Evolutionary conservation across 148 eudicot genomes (phyloP).

Genomic region (Selenicereus undatus): DNA sequence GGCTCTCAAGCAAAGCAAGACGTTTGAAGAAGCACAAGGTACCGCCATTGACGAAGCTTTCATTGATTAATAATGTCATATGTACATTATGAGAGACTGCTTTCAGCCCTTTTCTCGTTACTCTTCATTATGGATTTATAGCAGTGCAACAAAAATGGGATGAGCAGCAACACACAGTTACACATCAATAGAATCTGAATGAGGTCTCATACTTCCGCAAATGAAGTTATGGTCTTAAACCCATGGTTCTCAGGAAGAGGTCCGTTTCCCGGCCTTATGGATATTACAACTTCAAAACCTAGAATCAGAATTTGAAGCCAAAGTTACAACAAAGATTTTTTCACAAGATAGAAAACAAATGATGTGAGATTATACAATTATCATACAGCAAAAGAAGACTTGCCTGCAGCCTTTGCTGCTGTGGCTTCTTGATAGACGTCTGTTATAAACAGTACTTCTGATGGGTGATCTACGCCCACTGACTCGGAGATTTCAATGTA

Average conservation of each 20-base stretch:
- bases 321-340: not conserved
- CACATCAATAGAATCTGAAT: not conserved
- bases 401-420: constrained; percentile 94
- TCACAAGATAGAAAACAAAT: not conserved
- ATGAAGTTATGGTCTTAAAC: constrained; percentile 62
- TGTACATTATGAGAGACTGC: not conserved
- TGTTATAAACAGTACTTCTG: constrained; percentile 72
- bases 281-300: constrained; percentile 80
- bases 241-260: constrained; percentile 86
- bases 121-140: not conserved
- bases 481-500: constrained; percentile 67
- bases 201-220: constrained; percentile 56
- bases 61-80: not conserved
- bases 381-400: not conserved
- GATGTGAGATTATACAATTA: not conserved
- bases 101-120: not conserved
- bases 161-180: not conserved
- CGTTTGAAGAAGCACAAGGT: not conserved
- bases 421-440: constrained; percentile 89
- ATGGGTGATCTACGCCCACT: constrained; percentile 79
- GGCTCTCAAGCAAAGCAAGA: not conserved
- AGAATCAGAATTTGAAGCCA: constrained; percentile 17
- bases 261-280: constrained; percentile 85
- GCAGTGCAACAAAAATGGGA: not conserved
- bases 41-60: not conserved